phyloP scores from a whole-genome alignment of 2,329 filamentous ascomycete genomes.

The Pseudogymnoascus pannorum region DNA sequence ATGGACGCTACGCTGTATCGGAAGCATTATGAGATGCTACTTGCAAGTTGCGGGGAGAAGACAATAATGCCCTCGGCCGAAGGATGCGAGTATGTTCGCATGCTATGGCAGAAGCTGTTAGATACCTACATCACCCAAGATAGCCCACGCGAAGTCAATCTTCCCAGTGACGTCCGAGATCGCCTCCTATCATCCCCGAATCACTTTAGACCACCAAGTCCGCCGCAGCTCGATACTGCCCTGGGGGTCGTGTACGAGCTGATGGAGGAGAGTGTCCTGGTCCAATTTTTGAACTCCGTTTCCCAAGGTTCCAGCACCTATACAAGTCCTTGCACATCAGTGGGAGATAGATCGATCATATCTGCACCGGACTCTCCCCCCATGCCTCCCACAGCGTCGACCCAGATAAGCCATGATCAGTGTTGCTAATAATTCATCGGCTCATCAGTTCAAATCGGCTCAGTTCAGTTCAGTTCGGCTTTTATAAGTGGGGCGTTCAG shows the following conservation, averaged over 20 bases:
- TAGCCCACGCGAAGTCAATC: conserved; percentile 80
- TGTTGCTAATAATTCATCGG: too few species aligned
- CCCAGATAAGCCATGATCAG: too few species aligned
- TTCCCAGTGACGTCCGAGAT: conserved; percentile 79
- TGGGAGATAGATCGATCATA: too few species aligned
- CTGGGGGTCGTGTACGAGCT: conserved; percentile 86
- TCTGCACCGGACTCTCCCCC: too few species aligned
- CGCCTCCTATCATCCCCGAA: conserved; percentile 59
- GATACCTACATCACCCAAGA: conserved; percentile 85
- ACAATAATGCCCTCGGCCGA: conserved; percentile 22
- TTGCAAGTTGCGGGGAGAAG: conserved; percentile 36
- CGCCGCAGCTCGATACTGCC: conserved; percentile 70
- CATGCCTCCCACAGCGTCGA: too few species aligned
- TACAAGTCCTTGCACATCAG: conserved; percentile 25
- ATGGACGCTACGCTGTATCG: conserved; percentile 85
- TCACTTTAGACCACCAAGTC: conserved; percentile 58
- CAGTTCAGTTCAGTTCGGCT: too few species aligned
- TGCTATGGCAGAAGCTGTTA: conserved; percentile 81
- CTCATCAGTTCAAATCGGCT: too few species aligned
- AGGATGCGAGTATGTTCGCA: conserved; percentile 53
- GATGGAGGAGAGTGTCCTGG: conserved; percentile 93
- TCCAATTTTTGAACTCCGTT: conserved; percentile 71
- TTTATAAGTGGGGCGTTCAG: too few species aligned
- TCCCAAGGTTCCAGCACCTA: conserved; percentile 20
- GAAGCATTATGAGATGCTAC: conserved; percentile 35